Base-by-base conservation (phyloP, 1,284 basidiomycete species). In the Naganishia sp. region DNA sequence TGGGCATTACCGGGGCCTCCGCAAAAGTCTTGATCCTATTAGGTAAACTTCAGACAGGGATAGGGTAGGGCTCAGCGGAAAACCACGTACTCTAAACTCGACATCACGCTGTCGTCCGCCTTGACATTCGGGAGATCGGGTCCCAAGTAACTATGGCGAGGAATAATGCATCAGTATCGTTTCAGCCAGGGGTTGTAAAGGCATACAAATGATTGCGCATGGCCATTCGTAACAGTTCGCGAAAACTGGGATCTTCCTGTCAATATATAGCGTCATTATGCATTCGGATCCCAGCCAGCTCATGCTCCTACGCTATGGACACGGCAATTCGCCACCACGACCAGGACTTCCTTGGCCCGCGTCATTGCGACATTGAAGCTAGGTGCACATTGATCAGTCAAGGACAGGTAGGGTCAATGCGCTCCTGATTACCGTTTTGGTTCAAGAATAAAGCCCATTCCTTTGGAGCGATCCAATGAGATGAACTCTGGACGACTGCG, bases 341-440 rank as follows among this genome's bases (percentile, higher is more conserved):
- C 67, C n/a, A 80, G 65, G 5, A 80, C 64, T 67, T 81, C 80
- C 56, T 81, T 79, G 0, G 79, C 78, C 31, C 80, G 71, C 1
- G 79, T 81, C 62, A 79, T 76, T 25, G 80, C 77, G n/a, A 81
- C 80, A 64, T 80, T 80, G 72, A 81, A 79, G 7, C 77, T 76
- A 52, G 0, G n/a, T 18, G 15, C 31, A 46, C 17, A 10, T 23
- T 47, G 23, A 23, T 18, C 13, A 35, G 13, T 49, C 21, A n/a
- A 23, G 60, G 15, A n/a, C 41, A 41, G 31, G 3, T 23, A 21
- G 3, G 21, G n/a, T 21, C 4, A 4, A 21, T 10, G 21, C 23
- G 51, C 7, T 39, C 35, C 42, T 70, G 41, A 50, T 42, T 50
- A 75, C 74, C 79, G 69, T 62, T 79, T 77, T 2, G 75, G 73